Evolutionary conservation across 495 filamentous ascomycete genomes (phyloP).

Genomic region (Chaetomium tenue): DNA sequence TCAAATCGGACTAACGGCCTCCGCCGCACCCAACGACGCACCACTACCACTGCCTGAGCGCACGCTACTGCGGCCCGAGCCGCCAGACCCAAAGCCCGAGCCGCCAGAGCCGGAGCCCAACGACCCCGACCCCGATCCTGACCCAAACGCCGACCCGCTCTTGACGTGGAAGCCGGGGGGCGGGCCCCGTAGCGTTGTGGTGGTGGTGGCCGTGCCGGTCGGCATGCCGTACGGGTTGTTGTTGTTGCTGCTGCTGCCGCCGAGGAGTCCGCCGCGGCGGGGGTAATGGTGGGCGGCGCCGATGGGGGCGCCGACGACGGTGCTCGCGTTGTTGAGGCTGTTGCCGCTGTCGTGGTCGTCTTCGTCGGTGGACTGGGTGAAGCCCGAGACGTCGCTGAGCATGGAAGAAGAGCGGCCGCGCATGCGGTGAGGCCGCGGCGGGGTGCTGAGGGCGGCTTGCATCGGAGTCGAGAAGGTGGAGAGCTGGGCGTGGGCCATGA

Average conservation of each 20-base stretch:
- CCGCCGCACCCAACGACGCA: slow-evolving; percentile 31
- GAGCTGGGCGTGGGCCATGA: slow-evolving; percentile 26
- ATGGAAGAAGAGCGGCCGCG: slow-evolving; percentile 64
- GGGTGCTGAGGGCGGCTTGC: slow-evolving; percentile 24
- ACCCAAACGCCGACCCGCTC: slow-evolving; percentile 30
- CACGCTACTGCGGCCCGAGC: slow-evolving; percentile 39
- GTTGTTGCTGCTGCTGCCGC: slow-evolving; percentile 8
- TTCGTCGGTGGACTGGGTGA: slow-evolving; percentile 58
- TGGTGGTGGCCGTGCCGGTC: slow-evolving; percentile 7
- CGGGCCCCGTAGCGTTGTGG: slow-evolving; percentile 25
- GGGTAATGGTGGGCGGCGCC: background rate
- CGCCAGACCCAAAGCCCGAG: slow-evolving; percentile 28
- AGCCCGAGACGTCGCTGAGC: slow-evolving; percentile 64
- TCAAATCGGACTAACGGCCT: slow-evolving; percentile 34
- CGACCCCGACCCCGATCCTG: slow-evolving; percentile 2
- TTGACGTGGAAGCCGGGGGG: slow-evolving; percentile 35
- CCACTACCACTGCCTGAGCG: slow-evolving; percentile 40
- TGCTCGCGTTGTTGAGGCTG: slow-evolving; percentile 6
- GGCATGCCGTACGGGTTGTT: slow-evolving; percentile 6
- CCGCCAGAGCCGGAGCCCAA: background rate
- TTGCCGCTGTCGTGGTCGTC: slow-evolving; percentile 25
- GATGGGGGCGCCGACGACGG: slow-evolving; percentile 17
- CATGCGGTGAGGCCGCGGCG: slow-evolving; percentile 32
- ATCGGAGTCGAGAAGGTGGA: slow-evolving; percentile 29
- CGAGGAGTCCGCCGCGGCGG: background rate